phyloP scores from a whole-genome alignment of 1,284 basidiomycete species.

The Microbotryum silenes-acaulis region DNA sequence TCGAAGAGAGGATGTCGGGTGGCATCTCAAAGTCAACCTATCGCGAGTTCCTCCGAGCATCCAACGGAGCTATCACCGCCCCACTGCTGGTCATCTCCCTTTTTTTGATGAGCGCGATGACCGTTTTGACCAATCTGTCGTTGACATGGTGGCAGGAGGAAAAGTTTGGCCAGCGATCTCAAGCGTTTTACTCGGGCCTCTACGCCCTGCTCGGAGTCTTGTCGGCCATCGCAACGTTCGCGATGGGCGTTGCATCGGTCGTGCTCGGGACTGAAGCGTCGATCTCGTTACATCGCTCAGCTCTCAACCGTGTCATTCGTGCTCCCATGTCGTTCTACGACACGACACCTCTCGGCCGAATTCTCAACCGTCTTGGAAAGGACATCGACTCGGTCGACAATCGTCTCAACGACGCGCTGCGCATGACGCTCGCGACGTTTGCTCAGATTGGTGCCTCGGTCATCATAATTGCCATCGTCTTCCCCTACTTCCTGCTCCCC shows the following conservation, averaged over 20 bases:
- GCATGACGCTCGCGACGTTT: constrained; percentile 33
- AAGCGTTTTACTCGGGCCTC: constrained; percentile 58
- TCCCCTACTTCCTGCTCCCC: constrained; percentile 44
- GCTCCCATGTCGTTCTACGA: constrained; percentile 64
- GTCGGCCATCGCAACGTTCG: constrained; percentile 54
- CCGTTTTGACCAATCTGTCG: constrained; percentile 19
- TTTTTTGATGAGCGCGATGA: constrained; percentile 50
- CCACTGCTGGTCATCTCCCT: constrained; percentile 53
- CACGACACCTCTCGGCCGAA: constrained; percentile 57
- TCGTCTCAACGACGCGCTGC: constrained; percentile 35
- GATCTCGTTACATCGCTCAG: constrained; percentile 41
- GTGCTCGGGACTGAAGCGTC: constrained; percentile 32
- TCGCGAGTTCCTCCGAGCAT: constrained; percentile 56
- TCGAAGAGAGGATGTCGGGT: constrained; percentile 27
- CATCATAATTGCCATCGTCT: constrained; percentile 58
- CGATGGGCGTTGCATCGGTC: constrained; percentile 36
- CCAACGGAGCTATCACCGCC: constrained; percentile 50
- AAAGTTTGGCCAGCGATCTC: constrained; percentile 31
- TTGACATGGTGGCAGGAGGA: constrained; percentile 25
- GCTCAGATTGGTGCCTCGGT: constrained; percentile 51
- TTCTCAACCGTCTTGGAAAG: constrained; percentile 47
- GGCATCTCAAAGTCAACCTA: constrained; percentile 49
- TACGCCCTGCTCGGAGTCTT: constrained; percentile 58
- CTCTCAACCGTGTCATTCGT: constrained; percentile 53
- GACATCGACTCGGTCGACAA: constrained; percentile 50